Evolutionary conservation across 257 asterid genomes (phyloP), one percentile per base, ranked within the genome.

Genomic region (Rubia yunnanensis): DNA sequence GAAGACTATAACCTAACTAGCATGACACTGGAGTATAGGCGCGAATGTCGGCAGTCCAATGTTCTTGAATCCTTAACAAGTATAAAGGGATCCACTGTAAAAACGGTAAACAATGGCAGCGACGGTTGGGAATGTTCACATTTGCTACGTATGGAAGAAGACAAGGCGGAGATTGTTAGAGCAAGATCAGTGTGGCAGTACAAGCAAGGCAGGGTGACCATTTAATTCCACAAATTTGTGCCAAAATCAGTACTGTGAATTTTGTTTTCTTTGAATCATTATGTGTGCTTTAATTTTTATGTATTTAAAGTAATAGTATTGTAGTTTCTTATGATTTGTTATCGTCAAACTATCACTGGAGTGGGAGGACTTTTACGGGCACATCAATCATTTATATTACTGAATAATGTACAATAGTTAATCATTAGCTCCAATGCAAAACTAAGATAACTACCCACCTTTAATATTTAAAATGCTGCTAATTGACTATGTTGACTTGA

Each of bases 111-210:
- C 11, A 68, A 55, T 52, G 65, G 52, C 52, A 59, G 17, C 11
- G 63, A 76, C 26, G 78, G 72, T 68, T 70, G 80, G 54, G 80
- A 79, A 68, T 85, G 94, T 78, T 86, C 95, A 0, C 91, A 86
- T 78, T 67, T 89, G 83, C 90, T 89, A 32, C 95, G 95, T 4
- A 86, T 89, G 96, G 94, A 83, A 74, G 83, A 71, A 5, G 88
- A 78, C 66, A 75, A 80, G 3, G 88, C 82, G 9, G 96, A 86
- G 74, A 84, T 89, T 1, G 87, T 89, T 44, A 81, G 95, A 60
- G 96, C 96, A 11, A 86, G 96, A 80, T 75, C 96, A 14, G 64
- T 85, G 48, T 89, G 96, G 96, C 78, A 79, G 38, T 65, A 27
- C 65, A 85, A 86, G 53, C 77, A 75, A 63, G 46, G 63, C 30